These are phyloP conservation scores for Crocinoboletus sp. DNA, from an alignment of 1,284 basidiomycete species.

Conservation along the genomic window DNA sequence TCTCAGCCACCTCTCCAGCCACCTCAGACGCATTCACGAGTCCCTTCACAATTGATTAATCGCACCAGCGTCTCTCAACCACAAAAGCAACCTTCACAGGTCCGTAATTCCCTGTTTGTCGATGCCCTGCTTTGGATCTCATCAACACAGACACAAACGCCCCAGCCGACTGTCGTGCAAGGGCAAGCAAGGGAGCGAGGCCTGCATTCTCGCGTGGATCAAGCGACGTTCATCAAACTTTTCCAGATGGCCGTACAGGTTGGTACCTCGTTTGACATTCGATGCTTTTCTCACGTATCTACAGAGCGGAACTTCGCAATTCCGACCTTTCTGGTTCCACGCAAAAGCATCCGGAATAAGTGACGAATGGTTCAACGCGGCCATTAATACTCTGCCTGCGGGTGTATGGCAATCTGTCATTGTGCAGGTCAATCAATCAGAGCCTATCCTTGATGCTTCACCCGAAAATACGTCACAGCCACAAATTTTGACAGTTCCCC, in stretches of 20 bases:
- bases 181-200: constrained; percentile 1
- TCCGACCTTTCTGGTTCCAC: constrained; percentile 13
- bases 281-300: constrained; percentile 3
- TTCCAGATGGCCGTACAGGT: constrained; percentile 25
- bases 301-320: constrained; percentile 15
- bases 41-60: neutral
- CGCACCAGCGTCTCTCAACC: constrained; percentile 2
- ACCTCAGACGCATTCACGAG: neutral
- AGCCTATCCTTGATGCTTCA: neutral
- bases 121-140: neutral
- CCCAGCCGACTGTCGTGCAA: constrained; percentile 1
- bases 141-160: neutral
- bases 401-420: constrained; percentile 11
- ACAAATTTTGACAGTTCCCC: neutral
- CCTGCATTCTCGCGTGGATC: constrained; percentile 1
- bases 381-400: constrained; percentile 20
- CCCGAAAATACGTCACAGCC: neutral
- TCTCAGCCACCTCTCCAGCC: constrained; percentile 4
- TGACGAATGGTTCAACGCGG: constrained; percentile 21
- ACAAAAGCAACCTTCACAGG: constrained; percentile 5
- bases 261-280: constrained; percentile 8
- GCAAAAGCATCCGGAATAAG: constrained; percentile 18
- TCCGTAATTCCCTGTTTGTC: neutral
- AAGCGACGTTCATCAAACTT: constrained; percentile 17
- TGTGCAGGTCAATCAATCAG: constrained; percentile 6